phyloP scores from a whole-genome alignment of 345 rosid genomes.

The Aquilaria malaccensis region DNA sequence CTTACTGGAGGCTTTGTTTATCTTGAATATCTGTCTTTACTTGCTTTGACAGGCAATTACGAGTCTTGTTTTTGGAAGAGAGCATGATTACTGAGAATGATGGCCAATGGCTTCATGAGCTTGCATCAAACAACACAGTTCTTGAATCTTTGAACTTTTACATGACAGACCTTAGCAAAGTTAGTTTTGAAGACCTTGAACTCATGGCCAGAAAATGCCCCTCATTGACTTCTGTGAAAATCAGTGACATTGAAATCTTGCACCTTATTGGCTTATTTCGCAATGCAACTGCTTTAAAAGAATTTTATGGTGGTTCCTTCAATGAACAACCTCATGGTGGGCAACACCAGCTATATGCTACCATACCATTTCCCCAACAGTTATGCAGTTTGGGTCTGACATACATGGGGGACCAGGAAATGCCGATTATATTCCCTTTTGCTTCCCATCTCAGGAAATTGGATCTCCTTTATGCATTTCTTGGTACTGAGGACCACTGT shows the following conservation, averaged over 20 bases:
- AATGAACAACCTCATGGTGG: constrained; percentile 45
- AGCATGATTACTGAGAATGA: constrained; percentile 57
- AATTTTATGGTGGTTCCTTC: constrained; percentile 84
- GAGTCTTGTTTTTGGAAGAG: constrained; percentile 79
- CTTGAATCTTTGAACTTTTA: constrained; percentile 84
- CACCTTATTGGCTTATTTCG: constrained; percentile 64
- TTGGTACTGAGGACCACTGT: constrained; percentile 82
- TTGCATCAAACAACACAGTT: constrained; percentile 59
- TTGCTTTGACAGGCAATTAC: constrained; percentile 50
- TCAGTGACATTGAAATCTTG: constrained; percentile 67
- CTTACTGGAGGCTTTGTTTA: background rate
- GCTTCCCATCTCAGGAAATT: constrained; percentile 64
- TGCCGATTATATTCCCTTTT: constrained; percentile 72
- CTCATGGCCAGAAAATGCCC: constrained; percentile 68
- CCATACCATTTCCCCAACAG: constrained; percentile 46
- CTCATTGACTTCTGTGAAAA: constrained; percentile 60
- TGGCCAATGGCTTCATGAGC: constrained; percentile 87
- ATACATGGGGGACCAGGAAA: constrained; percentile 63
- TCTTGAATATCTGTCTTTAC: too few relatives aligned
- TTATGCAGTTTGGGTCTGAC: constrained; percentile 68
- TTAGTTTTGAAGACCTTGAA: constrained; percentile 63
- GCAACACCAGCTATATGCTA: constrained; percentile 38
- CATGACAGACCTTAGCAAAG: constrained; percentile 52
- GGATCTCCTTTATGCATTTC: constrained; percentile 84
- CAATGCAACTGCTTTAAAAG: constrained; percentile 62